These are phyloP conservation scores for Rhododendron griersonianum DNA, from an alignment of 148 eudicot genomes.

Conservation along the genomic window DNA sequence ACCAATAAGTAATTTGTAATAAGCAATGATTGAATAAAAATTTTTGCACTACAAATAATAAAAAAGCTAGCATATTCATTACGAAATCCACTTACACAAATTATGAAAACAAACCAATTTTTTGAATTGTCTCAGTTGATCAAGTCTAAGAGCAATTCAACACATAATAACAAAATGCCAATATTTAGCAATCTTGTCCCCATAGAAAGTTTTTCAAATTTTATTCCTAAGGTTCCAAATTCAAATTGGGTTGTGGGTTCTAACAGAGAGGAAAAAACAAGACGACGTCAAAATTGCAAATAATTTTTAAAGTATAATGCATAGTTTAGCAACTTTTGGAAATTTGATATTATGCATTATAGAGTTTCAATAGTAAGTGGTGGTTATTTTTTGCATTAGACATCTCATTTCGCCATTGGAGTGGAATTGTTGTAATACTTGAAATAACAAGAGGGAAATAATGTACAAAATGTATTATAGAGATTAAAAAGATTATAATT, in stretches of 20 bases:
- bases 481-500: too few species aligned
- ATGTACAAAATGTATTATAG: too few species aligned
- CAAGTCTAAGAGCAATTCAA: neutral
- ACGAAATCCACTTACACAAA: neutral
- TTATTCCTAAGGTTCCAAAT: neutral
- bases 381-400: neutral
- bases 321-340: neutral
- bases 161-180: neutral
- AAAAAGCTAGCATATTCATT: neutral
- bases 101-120: too few species aligned
- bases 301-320: neutral
- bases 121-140: neutral
- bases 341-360: too few species aligned
- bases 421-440: neutral
- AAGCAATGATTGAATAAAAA: neutral
- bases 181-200: neutral
- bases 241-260: neutral
- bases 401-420: neutral
- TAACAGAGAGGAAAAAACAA: neutral
- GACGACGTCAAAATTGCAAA: neutral
- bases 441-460: too few species aligned
- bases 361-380: too few species aligned
- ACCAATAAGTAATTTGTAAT: neutral
- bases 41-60: neutral
- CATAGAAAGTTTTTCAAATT: too few species aligned